A percentile compares a stretch with the other conserved stretches of the same genome.
Evolutionary conservation across 495 filamentous ascomycete species (phyloP).

Genomic region (Parathielavia appendiculata): DNA sequence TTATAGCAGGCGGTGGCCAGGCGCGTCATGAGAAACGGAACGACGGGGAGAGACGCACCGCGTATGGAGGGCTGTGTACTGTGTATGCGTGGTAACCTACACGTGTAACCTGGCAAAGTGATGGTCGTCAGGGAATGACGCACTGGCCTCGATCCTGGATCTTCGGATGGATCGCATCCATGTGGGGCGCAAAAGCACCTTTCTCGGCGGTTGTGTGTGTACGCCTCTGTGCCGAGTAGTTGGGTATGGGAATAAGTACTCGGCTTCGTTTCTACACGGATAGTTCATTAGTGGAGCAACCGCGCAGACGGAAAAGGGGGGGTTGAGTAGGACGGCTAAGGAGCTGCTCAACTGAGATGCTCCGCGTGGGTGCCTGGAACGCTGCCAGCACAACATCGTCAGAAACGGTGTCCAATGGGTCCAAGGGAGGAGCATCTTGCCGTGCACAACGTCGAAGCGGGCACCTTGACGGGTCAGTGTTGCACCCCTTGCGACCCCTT

Average conservation of each 20-base stretch:
- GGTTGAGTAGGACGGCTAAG: no score
- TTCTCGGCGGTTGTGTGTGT: constrained; percentile 4
- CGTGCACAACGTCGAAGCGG: not conserved
- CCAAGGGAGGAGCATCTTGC: not conserved
- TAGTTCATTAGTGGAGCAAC: no score
- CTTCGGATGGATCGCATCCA: constrained; percentile 18
- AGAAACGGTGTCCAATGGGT: no score
- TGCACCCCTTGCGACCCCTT: constrained; percentile 6
- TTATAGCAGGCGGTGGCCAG: constrained; percentile 16
- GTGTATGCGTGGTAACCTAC: no score
- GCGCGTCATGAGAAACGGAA: constrained; percentile 4
- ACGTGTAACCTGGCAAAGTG: constrained; percentile 11
- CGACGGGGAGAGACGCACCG: constrained; percentile 1
- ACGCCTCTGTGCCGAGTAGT: constrained; percentile 4
- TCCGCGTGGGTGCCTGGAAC: no score
- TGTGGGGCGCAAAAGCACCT: constrained; percentile 26
- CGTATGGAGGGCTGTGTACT: not conserved
- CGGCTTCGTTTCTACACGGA: not conserved
- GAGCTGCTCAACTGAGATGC: no score
- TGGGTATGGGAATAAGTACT: not conserved
- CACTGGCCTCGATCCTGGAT: constrained; percentile 28
- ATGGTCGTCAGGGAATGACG: constrained; percentile 24
- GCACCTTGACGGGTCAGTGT: constrained; percentile 24
- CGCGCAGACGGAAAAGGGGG: no score
- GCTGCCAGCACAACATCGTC: no score